These are phyloP conservation scores for Torrubiella hemipterigena DNA, from an alignment of 2,329 filamentous ascomycete species.

Conservation along the genomic window DNA sequence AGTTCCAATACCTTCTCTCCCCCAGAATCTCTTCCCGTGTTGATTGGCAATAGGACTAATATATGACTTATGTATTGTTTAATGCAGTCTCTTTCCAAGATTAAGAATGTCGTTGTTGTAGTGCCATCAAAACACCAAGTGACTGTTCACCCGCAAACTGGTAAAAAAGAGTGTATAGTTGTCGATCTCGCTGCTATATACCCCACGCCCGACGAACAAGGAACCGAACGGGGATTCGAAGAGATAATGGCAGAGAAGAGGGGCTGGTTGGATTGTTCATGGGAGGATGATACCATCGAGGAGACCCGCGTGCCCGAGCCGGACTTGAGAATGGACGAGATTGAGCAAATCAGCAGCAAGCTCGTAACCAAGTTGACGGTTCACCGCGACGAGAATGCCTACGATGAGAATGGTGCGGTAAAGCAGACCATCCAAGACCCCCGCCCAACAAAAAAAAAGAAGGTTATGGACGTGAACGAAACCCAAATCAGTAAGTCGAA, in stretches of 20 bases:
- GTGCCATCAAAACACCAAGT: constrained; percentile 64
- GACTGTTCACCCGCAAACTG: constrained; percentile 69
- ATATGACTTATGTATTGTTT: constrained; percentile 35
- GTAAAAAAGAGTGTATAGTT: constrained; percentile 75
- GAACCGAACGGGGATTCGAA: constrained; percentile 78
- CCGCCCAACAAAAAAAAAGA: constrained; percentile 53
- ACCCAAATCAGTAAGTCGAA: constrained; percentile 72
- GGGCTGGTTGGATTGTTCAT: constrained; percentile 52
- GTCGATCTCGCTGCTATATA: constrained; percentile 81
- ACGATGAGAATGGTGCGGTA: constrained; percentile 49
- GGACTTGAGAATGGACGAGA: constrained; percentile 14
- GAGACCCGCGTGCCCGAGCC: constrained; percentile 19
- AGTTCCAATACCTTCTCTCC: constrained; percentile 19
- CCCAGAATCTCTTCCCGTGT: constrained; percentile 46
- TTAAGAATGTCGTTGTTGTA: constrained; percentile 57
- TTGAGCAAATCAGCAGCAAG: constrained; percentile 17
- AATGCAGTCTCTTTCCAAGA: constrained; percentile 45
- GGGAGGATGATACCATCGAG: constrained; percentile 33
- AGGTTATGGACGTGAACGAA: constrained; percentile 76
- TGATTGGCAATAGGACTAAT: constrained; percentile 98
- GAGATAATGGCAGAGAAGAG: constrained; percentile 71
- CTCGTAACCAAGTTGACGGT: constrained; percentile 13
- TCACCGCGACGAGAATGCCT: constrained; percentile 18
- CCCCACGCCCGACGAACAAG: constrained; percentile 58
- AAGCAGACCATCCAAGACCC: constrained; percentile 31